phyloP scores from a whole-genome alignment of 441 rosid genomes.

The Pelargonium fulgidum region DNA sequence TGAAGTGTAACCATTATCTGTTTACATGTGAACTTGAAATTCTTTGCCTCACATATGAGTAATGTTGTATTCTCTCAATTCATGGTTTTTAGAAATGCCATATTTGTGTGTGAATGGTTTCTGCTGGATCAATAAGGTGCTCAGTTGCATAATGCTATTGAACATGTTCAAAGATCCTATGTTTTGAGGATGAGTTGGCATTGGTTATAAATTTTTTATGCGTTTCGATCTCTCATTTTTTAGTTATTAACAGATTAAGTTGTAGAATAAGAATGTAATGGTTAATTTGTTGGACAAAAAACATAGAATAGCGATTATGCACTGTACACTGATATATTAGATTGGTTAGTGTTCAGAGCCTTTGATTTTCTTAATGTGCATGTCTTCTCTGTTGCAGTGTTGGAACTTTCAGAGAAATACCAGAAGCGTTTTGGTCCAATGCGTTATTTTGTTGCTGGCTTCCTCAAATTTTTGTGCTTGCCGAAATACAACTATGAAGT shows the following conservation, averaged over 20 bases:
- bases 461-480: conserved; percentile 88
- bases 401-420: conserved; percentile 90
- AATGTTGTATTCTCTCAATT: neutral
- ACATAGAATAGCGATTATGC: neutral
- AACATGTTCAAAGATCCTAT: neutral
- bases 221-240: neutral
- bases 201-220: neutral
- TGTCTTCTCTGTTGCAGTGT: conserved; percentile 46
- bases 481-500: conserved; percentile 91
- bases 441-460: conserved; percentile 95
- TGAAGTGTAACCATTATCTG: neutral
- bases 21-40: neutral
- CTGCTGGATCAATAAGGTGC: neutral
- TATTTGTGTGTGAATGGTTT: neutral
- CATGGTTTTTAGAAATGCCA: neutral
- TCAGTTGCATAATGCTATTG: too few relatives aligned
- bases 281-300: neutral
- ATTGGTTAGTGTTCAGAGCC: neutral
- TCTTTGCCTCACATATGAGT: neutral
- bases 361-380: conserved; percentile 10
- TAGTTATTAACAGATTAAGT: neutral
- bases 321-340: too few relatives aligned
- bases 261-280: neutral
- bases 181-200: neutral
- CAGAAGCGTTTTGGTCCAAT: conserved; percentile 91